Conservation (phyloP, 306 rosid genomes). For the Acacia acuminata region DNA sequence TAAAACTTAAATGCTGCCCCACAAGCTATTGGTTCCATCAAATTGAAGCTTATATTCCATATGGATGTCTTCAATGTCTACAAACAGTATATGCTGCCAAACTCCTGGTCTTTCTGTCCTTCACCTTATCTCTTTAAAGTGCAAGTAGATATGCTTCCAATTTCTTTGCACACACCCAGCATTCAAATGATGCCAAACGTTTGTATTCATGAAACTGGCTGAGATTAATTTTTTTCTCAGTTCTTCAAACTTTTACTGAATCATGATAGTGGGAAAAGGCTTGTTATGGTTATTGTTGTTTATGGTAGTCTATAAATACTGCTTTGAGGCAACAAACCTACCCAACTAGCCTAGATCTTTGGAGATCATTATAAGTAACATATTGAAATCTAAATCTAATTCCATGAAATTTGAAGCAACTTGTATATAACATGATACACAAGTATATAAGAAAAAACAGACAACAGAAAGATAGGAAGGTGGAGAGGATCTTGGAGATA, state of each 20-base stretch:
- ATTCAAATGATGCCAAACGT: not conserved
- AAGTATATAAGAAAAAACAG: not conserved
- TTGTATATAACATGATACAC: not conserved
- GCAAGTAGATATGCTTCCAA: not conserved
- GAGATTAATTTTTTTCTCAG: not conserved
- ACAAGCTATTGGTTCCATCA: not conserved
- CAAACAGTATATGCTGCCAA: not conserved
- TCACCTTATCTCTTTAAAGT: not conserved
- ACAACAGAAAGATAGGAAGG: not conserved
- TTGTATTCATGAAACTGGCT: not conserved
- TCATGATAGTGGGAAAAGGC: not conserved
- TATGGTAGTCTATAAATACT: not conserved
- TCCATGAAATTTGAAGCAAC: not conserved
- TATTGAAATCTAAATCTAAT: not conserved
- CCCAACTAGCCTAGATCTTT: not conserved
- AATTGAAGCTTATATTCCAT: not conserved
- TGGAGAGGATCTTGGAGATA: not conserved
- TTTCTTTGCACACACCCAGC: not conserved
- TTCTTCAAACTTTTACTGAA: not conserved
- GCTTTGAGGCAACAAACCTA: not conserved
- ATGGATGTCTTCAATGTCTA: not conserved
- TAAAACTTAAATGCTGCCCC: not conserved
- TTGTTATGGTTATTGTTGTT: not conserved
- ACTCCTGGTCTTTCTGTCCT: not conserved
- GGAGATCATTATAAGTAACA: not conserved